Percentiles rank a stretch among this genome's conserved stretches.
phyloP scores from a whole-genome alignment of 768 basidiomycete genomes.

The Collybia sp. region DNA sequence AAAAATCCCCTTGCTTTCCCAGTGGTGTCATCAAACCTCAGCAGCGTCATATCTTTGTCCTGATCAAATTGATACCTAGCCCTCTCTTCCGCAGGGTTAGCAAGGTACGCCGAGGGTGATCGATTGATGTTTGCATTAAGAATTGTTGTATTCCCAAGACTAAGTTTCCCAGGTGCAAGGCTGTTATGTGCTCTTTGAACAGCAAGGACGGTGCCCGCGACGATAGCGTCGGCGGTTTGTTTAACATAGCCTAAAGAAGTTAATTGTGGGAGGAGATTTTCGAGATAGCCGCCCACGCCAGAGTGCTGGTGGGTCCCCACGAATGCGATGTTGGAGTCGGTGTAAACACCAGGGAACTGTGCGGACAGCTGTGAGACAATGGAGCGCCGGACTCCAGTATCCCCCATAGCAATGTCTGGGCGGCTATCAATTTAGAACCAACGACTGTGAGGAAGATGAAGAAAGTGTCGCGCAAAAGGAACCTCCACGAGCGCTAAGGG shows the following conservation, averaged over 20 bases:
- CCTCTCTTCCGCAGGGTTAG: slow-evolving; percentile 69
- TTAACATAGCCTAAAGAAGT: slow-evolving; percentile 72
- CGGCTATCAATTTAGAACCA: not conserved
- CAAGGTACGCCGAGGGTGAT: slow-evolving; percentile 71
- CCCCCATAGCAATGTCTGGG: slow-evolving; percentile 80
- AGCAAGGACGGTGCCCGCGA: slow-evolving; percentile 63
- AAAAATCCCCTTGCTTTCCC: slow-evolving; percentile 63
- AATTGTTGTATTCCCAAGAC: slow-evolving; percentile 66
- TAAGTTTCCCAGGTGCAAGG: slow-evolving; percentile 54
- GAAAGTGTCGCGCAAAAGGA: not conserved
- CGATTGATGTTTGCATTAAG: slow-evolving; percentile 69
- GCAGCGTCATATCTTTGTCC: slow-evolving; percentile 68
- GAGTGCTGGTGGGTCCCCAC: slow-evolving; percentile 74
- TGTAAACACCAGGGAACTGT: slow-evolving; percentile 61
- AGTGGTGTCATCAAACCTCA: slow-evolving; percentile 56
- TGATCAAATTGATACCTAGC: slow-evolving; percentile 64
- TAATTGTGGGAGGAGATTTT: slow-evolving; percentile 74
- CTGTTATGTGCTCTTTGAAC: slow-evolving; percentile 63
- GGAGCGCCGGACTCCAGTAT: slow-evolving; percentile 67
- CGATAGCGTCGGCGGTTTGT: slow-evolving; percentile 68
- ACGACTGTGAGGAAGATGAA: too few species aligned
- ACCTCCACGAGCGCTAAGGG: slow-evolving; percentile 2
- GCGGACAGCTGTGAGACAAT: slow-evolving; percentile 55
- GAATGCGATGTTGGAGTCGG: slow-evolving; percentile 67
- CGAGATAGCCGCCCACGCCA: slow-evolving; percentile 76